Evolutionary conservation across 2,329 filamentous ascomycete species (phyloP), one percentile per base, ranked within the genome.

Genomic region (Xylaria sp.): DNA sequence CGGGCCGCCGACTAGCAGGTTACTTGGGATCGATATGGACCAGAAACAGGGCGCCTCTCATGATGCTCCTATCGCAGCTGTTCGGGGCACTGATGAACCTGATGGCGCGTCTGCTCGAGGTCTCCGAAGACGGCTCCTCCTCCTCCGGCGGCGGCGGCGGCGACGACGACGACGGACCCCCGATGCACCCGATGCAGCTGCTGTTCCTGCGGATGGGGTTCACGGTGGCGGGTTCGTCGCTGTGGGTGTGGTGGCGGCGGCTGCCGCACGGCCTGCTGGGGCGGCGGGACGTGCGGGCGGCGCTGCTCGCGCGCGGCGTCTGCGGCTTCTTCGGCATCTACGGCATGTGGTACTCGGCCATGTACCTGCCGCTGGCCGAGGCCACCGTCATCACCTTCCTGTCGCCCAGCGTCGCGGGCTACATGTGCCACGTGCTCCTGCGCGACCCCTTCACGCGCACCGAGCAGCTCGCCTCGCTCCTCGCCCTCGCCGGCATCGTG

Each of bases 341-440:
- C 69, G 89, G 89, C 34, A 83, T 94, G 74, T 95, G 77, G 78
- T 80, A 74, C 59, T 79, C 76, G 9, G 80, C 80, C 52, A 82
- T 90, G 67, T 95, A 95, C 64, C 82, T 96, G 2, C 52, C 57
- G 9, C 46, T 60, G 2, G 89, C 91, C 16, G 92, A 96, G 69
- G 91, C 92, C 2, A 94, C 90, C 0, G 92, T 96, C 29, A 88
- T 97, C 48, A 94, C 91, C 7, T 97, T 96, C 68, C 79, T 96
- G 5, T 84, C 89, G 0, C 92, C 92, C 0, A 88, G 87, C 13
- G 78, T 95, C 5, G 84, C 90, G 18, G 91, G 90, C 52, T 91
- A 92, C 74, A 81, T 89, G 17, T 96, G 91, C 69, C 91, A 89
- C 34, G 76, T 92, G 50, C 73, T 92, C 37, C 73, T 87, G 17